Percentiles rank a stretch among this genome's conserved stretches.
phyloP scores from a whole-genome alignment of 176 grass and related monocot genomes.

The Cenchrus fungigraminus region DNA sequence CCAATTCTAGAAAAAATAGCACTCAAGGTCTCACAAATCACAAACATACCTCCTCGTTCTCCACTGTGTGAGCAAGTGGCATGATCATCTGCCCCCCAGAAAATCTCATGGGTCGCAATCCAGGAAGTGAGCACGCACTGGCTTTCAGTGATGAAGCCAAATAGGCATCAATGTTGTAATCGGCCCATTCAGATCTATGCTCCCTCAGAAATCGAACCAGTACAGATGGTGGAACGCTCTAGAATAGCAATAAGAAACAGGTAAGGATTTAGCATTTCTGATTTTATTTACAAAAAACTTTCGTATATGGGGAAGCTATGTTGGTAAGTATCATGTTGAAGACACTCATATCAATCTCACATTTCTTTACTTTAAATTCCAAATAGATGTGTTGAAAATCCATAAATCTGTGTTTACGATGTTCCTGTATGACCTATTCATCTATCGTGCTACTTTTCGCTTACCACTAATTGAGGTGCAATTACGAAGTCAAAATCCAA shows the following conservation, averaged over 20 bases:
- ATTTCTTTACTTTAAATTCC: neutral
- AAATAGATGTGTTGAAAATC: neutral
- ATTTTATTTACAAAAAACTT: neutral
- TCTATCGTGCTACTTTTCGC: neutral
- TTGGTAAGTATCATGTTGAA: slow-evolving; percentile 6
- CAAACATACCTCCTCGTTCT: slow-evolving; percentile 89
- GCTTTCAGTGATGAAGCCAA: slow-evolving; percentile 78
- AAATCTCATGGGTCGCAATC: slow-evolving; percentile 70
- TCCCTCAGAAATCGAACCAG: slow-evolving; percentile 93
- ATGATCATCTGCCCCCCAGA: slow-evolving; percentile 91
- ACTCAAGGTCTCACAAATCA: neutral
- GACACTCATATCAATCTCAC: neutral
- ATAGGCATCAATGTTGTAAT: slow-evolving; percentile 93
- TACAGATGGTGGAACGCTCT: slow-evolving; percentile 93
- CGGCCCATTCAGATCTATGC: slow-evolving; percentile 97
- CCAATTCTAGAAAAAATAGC: neutral
- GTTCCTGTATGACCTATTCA: neutral
- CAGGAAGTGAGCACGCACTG: slow-evolving; percentile 60
- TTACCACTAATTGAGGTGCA: neutral
- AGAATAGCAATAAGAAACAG: slow-evolving; percentile 41
- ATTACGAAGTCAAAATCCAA: neutral
- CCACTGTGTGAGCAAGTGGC: slow-evolving; percentile 90
- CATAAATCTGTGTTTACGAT: neutral
- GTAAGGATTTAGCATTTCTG: neutral
- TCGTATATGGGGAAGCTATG: neutral